Base-by-base conservation (phyloP, 257 asterid genomes). In the Rubia yunnanensis region DNA sequence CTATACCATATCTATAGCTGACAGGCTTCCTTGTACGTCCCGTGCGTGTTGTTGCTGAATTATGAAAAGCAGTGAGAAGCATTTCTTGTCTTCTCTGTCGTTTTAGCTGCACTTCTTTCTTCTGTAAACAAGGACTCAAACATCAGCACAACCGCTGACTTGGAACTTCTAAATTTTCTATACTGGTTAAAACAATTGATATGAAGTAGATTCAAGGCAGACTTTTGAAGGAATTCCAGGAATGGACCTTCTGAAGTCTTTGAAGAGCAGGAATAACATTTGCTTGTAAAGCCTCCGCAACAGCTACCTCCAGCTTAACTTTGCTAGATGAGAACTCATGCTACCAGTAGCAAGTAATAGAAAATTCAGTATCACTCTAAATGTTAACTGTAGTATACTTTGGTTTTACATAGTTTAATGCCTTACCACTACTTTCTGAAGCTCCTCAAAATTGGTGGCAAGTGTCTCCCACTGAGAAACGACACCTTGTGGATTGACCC, bases 371-470 rank as follows among this genome's bases (percentile, higher is more conserved):
- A 61, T 18, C 38, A 14, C 22, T 63, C 60, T 18, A 24, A 64
- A n/a, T 26, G 14, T 27, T 27, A 73, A 64, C 38, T 36, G 66
- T 32, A 48, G 54, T 79, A 22, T n/a, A 10, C 5, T 41, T 63
- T 24, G 36, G 67, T 39, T 38, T 39, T 10, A 15, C 38, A 15
- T n/a, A 28, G 27, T 27, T 11, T n/a, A 14, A 64, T 44, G 57
- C 24, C 68, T 56, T 84, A 92, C 98, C 92, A 72, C 87, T 77
- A 83, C 71, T 69, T 79, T 74, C 38, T 75, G 86, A 79, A 89
- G 82, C 75, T 85, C 98, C 59, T 92, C 95, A 63, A 79, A 78
- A 80, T 83, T 83, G 22, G 95, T 87, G 26, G 98, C 98, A 55
- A 89, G 79, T 66, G 96, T 84, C 78, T 88, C 95, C 98, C 98